These are phyloP conservation scores for Solanum etuberosum DNA, from an alignment of 257 asterid species.

Conservation along the genomic window DNA sequence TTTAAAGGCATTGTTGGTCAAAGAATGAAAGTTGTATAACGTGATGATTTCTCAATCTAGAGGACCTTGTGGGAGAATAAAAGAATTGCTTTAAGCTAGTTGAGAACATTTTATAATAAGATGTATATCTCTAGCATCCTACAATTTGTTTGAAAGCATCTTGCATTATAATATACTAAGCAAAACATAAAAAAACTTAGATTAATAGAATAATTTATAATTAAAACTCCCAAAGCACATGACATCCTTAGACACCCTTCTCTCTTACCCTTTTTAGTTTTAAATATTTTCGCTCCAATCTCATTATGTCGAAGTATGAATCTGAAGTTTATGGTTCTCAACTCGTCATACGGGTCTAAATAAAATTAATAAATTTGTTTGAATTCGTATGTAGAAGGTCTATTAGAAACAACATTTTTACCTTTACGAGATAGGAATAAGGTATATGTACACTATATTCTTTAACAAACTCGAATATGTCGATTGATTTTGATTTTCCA, in stretches of 20 bases:
- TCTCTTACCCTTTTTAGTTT: not conserved
- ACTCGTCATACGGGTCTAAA: not conserved
- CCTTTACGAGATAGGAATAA: too few relatives aligned
- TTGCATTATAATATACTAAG: not conserved
- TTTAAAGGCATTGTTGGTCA: slow-evolving; percentile 15
- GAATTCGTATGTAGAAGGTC: not conserved
- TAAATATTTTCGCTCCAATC: not conserved
- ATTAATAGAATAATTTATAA: not conserved
- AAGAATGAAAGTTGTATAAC: slow-evolving; percentile 8
- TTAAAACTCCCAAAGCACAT: not conserved
- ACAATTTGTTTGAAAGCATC: not conserved
- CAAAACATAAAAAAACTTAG: not conserved
- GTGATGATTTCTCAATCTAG: slow-evolving; percentile 26
- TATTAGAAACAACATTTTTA: too few relatives aligned
- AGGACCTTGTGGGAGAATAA: not conserved
- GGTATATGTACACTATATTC: fast-evolving
- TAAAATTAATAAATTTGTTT: not conserved
- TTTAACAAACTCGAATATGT: not conserved
- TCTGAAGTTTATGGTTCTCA: not conserved
- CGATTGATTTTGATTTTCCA: not conserved
- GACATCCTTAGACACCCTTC: not conserved
- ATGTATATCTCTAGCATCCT: not conserved
- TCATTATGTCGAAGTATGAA: not conserved
- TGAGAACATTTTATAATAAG: not conserved
- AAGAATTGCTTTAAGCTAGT: not conserved